A percentile compares a stretch with the other conserved stretches of the same genome.
Conservation (phyloP, 192 early-diverging fungal species). For the Phlyctochytrium arcticum region DNA sequence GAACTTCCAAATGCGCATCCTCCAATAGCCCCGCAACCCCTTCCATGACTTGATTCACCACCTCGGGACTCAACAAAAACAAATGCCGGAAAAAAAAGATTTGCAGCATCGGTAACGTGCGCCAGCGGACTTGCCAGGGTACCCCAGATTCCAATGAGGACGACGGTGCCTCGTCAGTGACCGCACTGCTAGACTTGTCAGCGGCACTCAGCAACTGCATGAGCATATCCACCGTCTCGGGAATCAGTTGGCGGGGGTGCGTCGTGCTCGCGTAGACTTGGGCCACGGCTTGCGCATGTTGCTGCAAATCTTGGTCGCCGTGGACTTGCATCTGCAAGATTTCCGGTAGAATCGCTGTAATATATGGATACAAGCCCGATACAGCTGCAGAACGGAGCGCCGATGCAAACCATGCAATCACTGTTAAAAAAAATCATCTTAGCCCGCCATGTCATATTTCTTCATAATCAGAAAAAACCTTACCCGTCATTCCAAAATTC, state of each 20-base stretch:
- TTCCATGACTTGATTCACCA: slow-evolving; percentile 61
- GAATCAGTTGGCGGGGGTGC: slow-evolving; percentile 51
- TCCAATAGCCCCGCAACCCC: slow-evolving; percentile 56
- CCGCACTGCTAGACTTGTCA: slow-evolving; percentile 1
- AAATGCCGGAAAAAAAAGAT: slow-evolving; percentile 84
- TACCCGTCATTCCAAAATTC: slow-evolving; percentile 76
- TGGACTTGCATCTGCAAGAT: slow-evolving; percentile 69
- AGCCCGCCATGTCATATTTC: background rate
- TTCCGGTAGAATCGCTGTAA: slow-evolving; percentile 48
- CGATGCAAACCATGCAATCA: slow-evolving; percentile 63
- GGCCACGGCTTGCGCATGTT: slow-evolving; percentile 47
- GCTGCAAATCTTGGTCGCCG: slow-evolving; percentile 69
- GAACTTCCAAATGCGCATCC: slow-evolving; percentile 86
- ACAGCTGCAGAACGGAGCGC: slow-evolving; percentile 49
- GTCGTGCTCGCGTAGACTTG: slow-evolving; percentile 46
- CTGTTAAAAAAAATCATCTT: slow-evolving; percentile 24
- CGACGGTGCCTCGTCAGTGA: background rate
- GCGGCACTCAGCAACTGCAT: slow-evolving; percentile 36
- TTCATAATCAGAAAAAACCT: background rate
- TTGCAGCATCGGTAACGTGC: slow-evolving; percentile 79
- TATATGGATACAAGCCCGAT: slow-evolving; percentile 54
- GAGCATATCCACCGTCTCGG: slow-evolving; percentile 51
- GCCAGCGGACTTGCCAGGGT: slow-evolving; percentile 75
- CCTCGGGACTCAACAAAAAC: slow-evolving; percentile 57
- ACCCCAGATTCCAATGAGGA: background rate